These are phyloP conservation scores for Ceratocystis colombiana DNA, from an alignment of 2,329 filamentous ascomycete genomes.

Conservation along the genomic window DNA sequence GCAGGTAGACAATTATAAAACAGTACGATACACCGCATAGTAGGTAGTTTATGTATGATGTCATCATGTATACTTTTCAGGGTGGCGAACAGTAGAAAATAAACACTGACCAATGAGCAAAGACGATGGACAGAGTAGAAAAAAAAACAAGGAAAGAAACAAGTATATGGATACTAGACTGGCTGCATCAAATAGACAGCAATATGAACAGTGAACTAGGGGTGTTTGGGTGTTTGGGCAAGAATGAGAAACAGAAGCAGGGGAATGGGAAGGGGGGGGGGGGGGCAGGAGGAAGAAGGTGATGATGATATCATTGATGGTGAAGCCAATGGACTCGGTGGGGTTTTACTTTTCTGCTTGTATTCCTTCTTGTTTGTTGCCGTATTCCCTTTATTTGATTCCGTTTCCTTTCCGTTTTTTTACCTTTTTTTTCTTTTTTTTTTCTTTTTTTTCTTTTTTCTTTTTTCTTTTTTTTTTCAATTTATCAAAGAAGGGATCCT, in stretches of 20 bases:
- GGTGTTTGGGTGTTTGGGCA: background rate
- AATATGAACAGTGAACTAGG: background rate
- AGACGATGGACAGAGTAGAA: background rate
- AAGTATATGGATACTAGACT: constrained; percentile 7
- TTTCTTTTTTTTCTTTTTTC: background rate
- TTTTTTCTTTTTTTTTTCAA: background rate
- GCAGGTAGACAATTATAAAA: no score
- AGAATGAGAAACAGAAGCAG: no score
- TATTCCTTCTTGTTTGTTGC: background rate
- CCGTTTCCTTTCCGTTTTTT: no score
- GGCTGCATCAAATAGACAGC: background rate
- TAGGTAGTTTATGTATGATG: background rate
- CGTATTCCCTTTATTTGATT: background rate
- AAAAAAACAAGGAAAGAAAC: background rate
- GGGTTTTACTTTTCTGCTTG: background rate
- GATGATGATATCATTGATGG: background rate
- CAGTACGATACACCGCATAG: no score
- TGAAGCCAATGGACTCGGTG: background rate
- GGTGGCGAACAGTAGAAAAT: background rate
- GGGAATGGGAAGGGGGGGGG: background rate
- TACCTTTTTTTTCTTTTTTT: background rate
- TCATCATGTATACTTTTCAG: constrained; percentile 1
- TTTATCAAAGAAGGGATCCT: background rate
- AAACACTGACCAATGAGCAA: background rate
- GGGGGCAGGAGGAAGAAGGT: background rate